Evolutionary conservation across 495 filamentous ascomycete genomes (phyloP), one percentile per base, ranked within the genome.

Genomic region (Penicillium dipodomyicola): DNA sequence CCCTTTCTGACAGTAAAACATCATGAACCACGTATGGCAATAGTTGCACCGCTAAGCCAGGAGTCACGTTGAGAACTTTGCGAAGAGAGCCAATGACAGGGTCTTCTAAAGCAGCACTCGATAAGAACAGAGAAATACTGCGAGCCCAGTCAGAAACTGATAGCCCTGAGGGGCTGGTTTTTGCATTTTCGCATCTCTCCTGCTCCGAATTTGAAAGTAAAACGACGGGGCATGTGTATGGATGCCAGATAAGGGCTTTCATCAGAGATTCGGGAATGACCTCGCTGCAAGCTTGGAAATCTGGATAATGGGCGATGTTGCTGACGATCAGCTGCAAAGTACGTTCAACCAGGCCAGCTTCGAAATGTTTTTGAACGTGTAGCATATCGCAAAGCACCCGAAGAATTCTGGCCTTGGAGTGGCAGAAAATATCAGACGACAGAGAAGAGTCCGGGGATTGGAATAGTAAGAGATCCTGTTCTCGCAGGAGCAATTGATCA

Each of bases 1-100:
- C 44, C n/a, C 77, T 65, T 44, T 86, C 81, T 51, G 72, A 64
- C 7, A 82, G 65, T 20, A 97, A 75, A 25, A 89, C 82, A 43
- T 92, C 76, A 70, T 97, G 93, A 5, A 95, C 77, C 33, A 96
- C 80, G 57, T 86, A 92, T 5, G 89, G 91, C 49, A 96, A 83
- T 2, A 87, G 70, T 32, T 85, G 79, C 58, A 84, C 81, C 4
- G 91, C 87, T 44, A 96, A 79, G 1, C 81, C 84, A 52, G 81
- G 78, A 19, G 91, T 81, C 14, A 77, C 73, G 25, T 73, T 69
- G 10, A 96, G 73, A 35, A 90, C 75, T 3, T 80, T 80, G 29
- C 77, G 72, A 50, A 96, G 69, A 19, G 87, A 78, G 19, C 79
- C 82, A 50, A 93, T 76, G 19, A 95, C 77, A 4, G 86, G 79